Evolutionary conservation across 768 basidiomycete species (phyloP), one percentile per base, ranked within the genome.

Genomic region (Clathrus columnatus): DNA sequence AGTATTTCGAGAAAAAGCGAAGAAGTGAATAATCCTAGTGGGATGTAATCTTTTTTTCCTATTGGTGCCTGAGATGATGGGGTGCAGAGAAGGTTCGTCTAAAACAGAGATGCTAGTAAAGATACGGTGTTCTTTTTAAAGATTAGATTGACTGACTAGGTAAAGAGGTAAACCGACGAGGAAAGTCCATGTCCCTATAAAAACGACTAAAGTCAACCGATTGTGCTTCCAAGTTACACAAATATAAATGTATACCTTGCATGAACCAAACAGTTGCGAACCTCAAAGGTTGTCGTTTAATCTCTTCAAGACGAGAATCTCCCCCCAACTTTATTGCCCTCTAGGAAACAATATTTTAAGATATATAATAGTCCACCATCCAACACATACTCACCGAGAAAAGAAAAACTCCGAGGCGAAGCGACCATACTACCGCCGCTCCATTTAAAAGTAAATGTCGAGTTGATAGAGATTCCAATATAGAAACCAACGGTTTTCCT

Each of bases 101-200:
- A 49, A 36, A 21, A 52, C 46, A 50, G 29, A 10, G 36, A 28
- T 29, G 28, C 20, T 18, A 27, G 23, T 3, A 21, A 21, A 24
- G 16, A 46, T 49, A 20, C 5, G 21, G 14, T 20, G 10, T 11
- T 17, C 26, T 26, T 50, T 8, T 16, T 11, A 28, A 44, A 21
- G 26, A 41, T 18, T n/a, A 36, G 36, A 4, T n/a, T 2, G 11
- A 57, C 67, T 17, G 46, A 75, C 75, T 30, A 85, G 65, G 61
- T 81, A 87, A 8, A 87, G 79, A 3, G 86, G 85, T 11, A 89
- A 72, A 17, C 85, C 83, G 48, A 85, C 81, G 8, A 83, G 60
- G 21, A 80, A 68, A 41, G 87, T 77, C 86, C 86, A 87, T 2
- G 79, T 79, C 0, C 82, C 82, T 79, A 58, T 28, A 24, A 29